These are phyloP conservation scores for Podaxis mareebaensis DNA, from an alignment of 768 basidiomycete species.

Conservation along the genomic window DNA sequence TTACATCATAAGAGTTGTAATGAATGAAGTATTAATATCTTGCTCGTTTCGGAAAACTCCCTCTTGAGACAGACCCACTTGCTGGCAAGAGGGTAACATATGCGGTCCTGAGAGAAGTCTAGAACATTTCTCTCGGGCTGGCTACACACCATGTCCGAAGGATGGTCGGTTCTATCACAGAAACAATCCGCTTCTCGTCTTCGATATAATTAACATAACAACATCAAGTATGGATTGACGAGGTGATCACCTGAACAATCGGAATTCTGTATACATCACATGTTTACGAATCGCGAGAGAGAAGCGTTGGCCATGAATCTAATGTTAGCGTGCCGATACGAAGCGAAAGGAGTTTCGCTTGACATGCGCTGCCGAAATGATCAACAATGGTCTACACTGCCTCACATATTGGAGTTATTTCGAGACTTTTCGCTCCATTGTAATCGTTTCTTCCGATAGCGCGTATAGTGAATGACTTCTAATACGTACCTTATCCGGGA, in stretches of 20 bases:
- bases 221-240: constrained; percentile 4
- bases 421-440: neutral
- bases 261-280: neutral
- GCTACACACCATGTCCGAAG: neutral
- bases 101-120: neutral
- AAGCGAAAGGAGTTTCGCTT: neutral
- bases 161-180: too few relatives aligned
- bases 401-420: neutral
- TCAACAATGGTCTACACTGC: neutral
- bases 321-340: neutral
- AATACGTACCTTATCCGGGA: neutral
- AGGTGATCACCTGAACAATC: neutral
- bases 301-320: neutral
- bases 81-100: neutral
- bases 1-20: constrained; percentile 11
- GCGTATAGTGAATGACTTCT: neutral
- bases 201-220: neutral
- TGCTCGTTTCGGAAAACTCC: neutral
- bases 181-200: neutral
- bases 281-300: neutral
- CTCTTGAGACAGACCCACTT: neutral
- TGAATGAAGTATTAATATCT: neutral
- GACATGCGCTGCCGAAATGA: neutral
- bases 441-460: neutral
- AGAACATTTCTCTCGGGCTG: neutral